phyloP scores from a whole-genome alignment of 495 filamentous ascomycete species.

The Penicillium subrubescens region DNA sequence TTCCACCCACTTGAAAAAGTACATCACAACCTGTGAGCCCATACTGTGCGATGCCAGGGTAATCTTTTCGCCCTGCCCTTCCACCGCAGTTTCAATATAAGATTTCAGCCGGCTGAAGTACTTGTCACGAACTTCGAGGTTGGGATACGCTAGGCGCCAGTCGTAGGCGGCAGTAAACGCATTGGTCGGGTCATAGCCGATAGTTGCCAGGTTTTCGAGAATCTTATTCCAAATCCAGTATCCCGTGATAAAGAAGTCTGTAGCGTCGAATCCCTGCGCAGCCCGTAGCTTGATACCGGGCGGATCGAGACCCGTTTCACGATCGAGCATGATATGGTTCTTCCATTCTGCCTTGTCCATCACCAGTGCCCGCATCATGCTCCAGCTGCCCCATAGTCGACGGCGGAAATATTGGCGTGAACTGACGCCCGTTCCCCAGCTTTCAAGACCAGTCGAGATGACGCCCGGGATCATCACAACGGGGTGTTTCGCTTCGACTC shows the following conservation, averaged over 20 bases:
- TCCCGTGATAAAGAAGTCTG: slow-evolving; percentile 81
- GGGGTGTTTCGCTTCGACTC: slow-evolving; percentile 79
- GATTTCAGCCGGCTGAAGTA: slow-evolving; percentile 89
- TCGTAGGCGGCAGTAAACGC: slow-evolving; percentile 96
- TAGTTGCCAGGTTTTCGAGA: slow-evolving; percentile 88
- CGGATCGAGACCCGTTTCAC: slow-evolving; percentile 86
- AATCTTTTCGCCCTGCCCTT: slow-evolving; percentile 72
- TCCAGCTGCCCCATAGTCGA: slow-evolving; percentile 95
- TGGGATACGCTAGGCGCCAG: slow-evolving; percentile 91
- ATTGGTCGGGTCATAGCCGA: slow-evolving; percentile 96
- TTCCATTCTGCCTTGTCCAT: slow-evolving; percentile 94
- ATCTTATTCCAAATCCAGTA: slow-evolving; percentile 99
- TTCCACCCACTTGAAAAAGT: slow-evolving; percentile 98
- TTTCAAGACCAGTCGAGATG: slow-evolving; percentile 95
- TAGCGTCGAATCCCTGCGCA: slow-evolving; percentile 95
- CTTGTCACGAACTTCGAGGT: slow-evolving; percentile 85
- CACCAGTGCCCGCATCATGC: slow-evolving; percentile 93
- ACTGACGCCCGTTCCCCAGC: slow-evolving; percentile 82
- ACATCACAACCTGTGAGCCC: slow-evolving; percentile 92
- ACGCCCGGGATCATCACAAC: slow-evolving; percentile 97
- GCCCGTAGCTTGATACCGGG: slow-evolving; percentile 90
- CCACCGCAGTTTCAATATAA: slow-evolving; percentile 81
- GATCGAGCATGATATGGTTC: slow-evolving; percentile 94
- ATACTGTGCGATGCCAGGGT: slow-evolving; percentile 94
- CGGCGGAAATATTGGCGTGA: slow-evolving; percentile 92